Evolutionary conservation across 2,329 filamentous ascomycete genomes (phyloP).

Genomic region (Colletotrichum navitas): DNA sequence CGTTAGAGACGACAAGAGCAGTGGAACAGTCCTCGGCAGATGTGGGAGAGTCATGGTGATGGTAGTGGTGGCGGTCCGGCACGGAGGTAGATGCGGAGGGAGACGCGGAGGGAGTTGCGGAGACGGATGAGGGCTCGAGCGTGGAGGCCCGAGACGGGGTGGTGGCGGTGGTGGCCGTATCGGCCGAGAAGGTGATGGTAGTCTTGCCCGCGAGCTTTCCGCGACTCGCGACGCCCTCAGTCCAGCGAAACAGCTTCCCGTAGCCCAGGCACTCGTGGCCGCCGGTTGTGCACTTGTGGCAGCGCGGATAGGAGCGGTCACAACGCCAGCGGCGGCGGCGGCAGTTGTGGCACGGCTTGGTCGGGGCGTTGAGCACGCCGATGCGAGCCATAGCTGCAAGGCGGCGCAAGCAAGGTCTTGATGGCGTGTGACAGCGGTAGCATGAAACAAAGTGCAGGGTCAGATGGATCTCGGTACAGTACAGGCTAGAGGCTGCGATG

Average conservation of each 20-base stretch:
- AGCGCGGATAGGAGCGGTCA: slow-evolving; percentile 64
- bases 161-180: background rate
- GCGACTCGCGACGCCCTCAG: slow-evolving; percentile 59
- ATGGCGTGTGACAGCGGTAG: slow-evolving; percentile 26
- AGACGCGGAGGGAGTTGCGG: background rate
- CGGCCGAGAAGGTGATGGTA: slow-evolving; percentile 49
- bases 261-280: slow-evolving; percentile 67
- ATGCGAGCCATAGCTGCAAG: slow-evolving; percentile 31
- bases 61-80: background rate
- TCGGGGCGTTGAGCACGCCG: slow-evolving; percentile 39
- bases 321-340: slow-evolving; percentile 66
- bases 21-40: slow-evolving; percentile 5
- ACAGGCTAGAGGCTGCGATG: background rate
- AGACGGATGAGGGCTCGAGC: background rate
- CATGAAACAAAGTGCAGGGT: slow-evolving; percentile 14
- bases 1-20: slow-evolving; percentile 44
- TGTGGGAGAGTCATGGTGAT: slow-evolving; percentile 1
- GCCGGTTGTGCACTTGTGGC: slow-evolving; percentile 63
- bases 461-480: background rate
- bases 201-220: slow-evolving; percentile 58
- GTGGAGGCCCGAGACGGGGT: background rate
- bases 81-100: background rate
- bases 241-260: slow-evolving; percentile 66
- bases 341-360: slow-evolving; percentile 64
- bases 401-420: background rate